A percentile compares a stretch with the other conserved stretches of the same genome.
These are phyloP conservation scores for Fusarium sp. DNA, from an alignment of 2,329 filamentous ascomycete species.

Conservation along the genomic window DNA sequence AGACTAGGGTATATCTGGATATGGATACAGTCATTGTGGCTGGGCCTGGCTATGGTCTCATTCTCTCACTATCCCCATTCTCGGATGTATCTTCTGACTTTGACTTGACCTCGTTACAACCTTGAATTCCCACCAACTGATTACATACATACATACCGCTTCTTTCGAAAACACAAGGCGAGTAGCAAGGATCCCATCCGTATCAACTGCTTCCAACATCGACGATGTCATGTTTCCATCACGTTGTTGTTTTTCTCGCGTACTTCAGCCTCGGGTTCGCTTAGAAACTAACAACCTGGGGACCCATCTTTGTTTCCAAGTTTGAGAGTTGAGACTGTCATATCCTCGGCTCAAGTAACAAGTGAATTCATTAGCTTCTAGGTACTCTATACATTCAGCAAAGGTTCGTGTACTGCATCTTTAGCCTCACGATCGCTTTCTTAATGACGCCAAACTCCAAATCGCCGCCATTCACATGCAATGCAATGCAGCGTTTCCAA, in stretches of 20 bases:
- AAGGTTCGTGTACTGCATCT: not conserved
- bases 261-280: not conserved
- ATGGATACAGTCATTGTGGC: not conserved
- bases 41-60: conserved; percentile 1
- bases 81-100: not conserved
- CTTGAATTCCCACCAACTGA: not conserved
- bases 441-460: conserved; percentile 31
- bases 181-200: conserved; percentile 14
- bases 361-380: not conserved
- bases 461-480: not conserved
- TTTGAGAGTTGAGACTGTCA: not conserved
- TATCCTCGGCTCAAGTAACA: not conserved
- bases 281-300: conserved; percentile 6
- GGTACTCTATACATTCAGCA: not conserved
- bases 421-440: not conserved
- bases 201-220: not conserved
- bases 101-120: not conserved
- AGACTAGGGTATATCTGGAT: not conserved
- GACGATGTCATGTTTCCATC: conserved; percentile 31
- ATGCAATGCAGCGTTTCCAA: conserved; percentile 23
- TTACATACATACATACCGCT: not conserved
- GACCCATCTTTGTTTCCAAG: conserved; percentile 15
- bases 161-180: not conserved
- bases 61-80: not conserved
- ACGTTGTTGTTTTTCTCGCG: not conserved